Conservation (phyloP, 495 filamentous ascomycete species). For the Aspergillus baeticus region DNA sequence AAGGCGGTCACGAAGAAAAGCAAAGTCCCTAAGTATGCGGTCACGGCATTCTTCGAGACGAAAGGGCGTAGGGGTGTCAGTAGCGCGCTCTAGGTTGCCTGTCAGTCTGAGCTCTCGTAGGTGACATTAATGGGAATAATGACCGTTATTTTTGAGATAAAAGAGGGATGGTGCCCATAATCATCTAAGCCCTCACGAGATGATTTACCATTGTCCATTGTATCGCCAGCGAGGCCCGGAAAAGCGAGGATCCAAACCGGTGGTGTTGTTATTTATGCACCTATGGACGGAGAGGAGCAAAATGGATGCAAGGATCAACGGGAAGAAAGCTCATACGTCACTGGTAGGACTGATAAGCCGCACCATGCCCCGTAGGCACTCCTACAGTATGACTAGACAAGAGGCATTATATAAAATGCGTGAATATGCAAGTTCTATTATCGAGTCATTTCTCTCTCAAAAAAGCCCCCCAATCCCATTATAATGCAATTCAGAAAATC, state of each 20-base stretch:
- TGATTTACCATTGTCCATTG: conserved; percentile 19
- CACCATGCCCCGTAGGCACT: no score
- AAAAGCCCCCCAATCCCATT: conserved; percentile 9
- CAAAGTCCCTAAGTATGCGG: conserved; percentile 69
- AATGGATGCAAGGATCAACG: neutral
- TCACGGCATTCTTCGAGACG: conserved; percentile 64
- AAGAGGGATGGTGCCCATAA: no score
- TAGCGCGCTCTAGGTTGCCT: conserved; percentile 30
- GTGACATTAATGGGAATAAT: neutral
- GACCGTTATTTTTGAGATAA: conserved; percentile 17
- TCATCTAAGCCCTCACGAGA: neutral
- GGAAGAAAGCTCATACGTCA: neutral
- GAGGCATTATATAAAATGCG: no score
- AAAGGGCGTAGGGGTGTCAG: conserved; percentile 42
- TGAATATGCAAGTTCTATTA: no score
- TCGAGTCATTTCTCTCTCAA: neutral
- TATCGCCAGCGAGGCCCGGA: neutral
- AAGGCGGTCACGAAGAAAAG: conserved; percentile 59
- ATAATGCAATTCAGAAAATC: conserved; percentile 13
- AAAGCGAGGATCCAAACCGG: neutral
- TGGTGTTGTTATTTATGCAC: no score
- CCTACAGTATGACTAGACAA: no score
- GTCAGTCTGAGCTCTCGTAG: conserved; percentile 2
- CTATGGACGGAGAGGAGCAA: neutral
- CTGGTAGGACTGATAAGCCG: neutral